Base-by-base conservation (phyloP, 257 asterid genomes). In the Avicennia marina region DNA sequence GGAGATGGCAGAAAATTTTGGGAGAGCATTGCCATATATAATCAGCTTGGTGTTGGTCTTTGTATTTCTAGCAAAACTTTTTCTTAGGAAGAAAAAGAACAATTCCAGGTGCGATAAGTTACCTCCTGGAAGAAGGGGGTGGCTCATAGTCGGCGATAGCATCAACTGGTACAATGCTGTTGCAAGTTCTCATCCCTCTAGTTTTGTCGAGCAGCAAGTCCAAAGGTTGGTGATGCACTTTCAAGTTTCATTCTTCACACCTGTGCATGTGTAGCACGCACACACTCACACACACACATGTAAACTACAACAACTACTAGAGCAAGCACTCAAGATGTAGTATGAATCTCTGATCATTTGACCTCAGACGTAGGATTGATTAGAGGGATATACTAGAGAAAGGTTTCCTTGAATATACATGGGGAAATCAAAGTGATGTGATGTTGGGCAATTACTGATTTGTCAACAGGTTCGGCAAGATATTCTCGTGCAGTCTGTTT, bases 41-140 rank as follows among this genome's bases (percentile, higher is more conserved):
- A 44, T 66, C 64, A 53, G 60, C 80, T 53, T 70, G 21, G 17
- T 75, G 41, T 18, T 75, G 18, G 26, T 66, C 58, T 15, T 71
- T n/a, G 41, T 78, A 22, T 32, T 72, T 39, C 66, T 78, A n/a
- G 68, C 68, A 25, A 78, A 64, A 26, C 12, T 66, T 21, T 36
- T 64, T 0, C n/a, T 11, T 24, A 20, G 13, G 2, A 63, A 62
- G 22, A 43, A 29, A 2, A 49, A 31, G 55, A 69, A 62, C 45
- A 26, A 42, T 13, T 41, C 29, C 34, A 4, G 34, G 4, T 4
- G 8, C 8, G 8, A 29, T 8, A 29, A 29, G 34, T 64, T 84
- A 38, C 97, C 97, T 62, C 96, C 96, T 0, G 97, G 97, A 22
- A 69, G 81, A 59, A 76, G 86, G 56, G 90, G 97, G 21, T 90